Conservation (phyloP, 768 basidiomycete genomes). For the Auriscalpium microsporum region DNA sequence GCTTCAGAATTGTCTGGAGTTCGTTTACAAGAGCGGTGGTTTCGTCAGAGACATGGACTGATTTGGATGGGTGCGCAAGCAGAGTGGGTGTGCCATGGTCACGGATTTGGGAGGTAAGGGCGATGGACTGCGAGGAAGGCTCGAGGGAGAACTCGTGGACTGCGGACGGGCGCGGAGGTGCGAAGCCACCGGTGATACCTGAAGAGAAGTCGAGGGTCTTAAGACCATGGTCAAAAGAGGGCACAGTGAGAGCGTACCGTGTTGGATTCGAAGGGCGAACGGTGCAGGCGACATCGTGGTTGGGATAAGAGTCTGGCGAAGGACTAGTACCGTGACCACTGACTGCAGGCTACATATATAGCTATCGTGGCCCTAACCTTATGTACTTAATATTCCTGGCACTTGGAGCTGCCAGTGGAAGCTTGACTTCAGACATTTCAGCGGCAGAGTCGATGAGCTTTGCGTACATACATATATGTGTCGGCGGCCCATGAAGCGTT, state of each 20-base stretch:
- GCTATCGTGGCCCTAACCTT: background rate
- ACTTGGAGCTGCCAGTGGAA: too few species aligned
- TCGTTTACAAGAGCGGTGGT: conserved; percentile 41
- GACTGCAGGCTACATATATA: too few species aligned
- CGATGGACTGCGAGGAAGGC: conserved; percentile 28
- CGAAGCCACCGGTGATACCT: conserved; percentile 76
- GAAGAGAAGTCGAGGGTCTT: background rate
- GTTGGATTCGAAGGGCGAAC: conserved; percentile 53
- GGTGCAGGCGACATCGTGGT: conserved; percentile 40
- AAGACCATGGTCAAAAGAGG: background rate
- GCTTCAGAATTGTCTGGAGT: conserved; percentile 50
- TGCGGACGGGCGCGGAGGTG: conserved; percentile 53
- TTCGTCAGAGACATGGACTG: conserved; percentile 27
- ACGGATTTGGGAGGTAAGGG: conserved; percentile 41
- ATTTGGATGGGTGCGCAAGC: conserved; percentile 35
- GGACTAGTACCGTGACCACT: background rate
- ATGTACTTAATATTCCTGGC: background rate
- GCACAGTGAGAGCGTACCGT: conserved; percentile 31
- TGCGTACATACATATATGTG: too few species aligned
- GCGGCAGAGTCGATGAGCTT: too few species aligned
- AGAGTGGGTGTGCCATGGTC: conserved; percentile 37
- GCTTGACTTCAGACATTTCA: too few species aligned
- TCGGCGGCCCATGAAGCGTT: too few species aligned
- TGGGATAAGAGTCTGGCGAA: conserved; percentile 1
- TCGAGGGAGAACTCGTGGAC: conserved; percentile 45